Evolutionary conservation across 768 basidiomycete species (phyloP), one percentile per base, ranked within the genome.

Genomic region (Polyporus arcularius): DNA sequence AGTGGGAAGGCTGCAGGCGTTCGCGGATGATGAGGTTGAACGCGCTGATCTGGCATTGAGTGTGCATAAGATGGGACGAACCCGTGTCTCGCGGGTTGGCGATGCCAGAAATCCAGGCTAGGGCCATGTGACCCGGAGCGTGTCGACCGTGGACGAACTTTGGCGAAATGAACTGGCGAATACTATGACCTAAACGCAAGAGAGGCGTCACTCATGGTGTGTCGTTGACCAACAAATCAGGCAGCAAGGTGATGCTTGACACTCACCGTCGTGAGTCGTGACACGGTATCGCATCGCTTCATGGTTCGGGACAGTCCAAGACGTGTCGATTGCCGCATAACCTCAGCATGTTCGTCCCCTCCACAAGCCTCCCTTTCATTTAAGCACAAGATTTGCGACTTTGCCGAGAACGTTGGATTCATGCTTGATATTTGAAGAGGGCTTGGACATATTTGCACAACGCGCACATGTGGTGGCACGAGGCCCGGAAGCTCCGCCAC

Each of bases 121-220:
- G 45, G 30, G 53, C 58, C 61, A 62, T 56, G 58, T 62, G 61
- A 51, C 45, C 46, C 47, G 21, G 53, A 42, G 53, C 35, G 35
- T 35, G 35, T 35, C 35, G 35, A 35, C 48, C 60, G 50, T 56
- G 60, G 43, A 30, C 47, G 56, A 49, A 43, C 45, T 35, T 45
- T 62, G 61, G 58, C 61, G 61, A 14, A 62, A 57, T 53, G 43
- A 26, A 41, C 40, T 49, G 41, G 31, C 52, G 16, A 54, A 49
- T n/a, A n/a, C n/a, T n/a, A 62, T 62, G 56, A 62, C 61, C 61
- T 57, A 57, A 62, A 35, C 31, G 30, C 43, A 31, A n/a, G 21
- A 50, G 40, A 26, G 30, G 21, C 51, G n/a, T 61, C 21, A 18
- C 38, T 28, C 45, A 39, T 30, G 54, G 38, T 42, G 28, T 47